Conservation (phyloP, 495 filamentous ascomycete genomes). For the Penicillium samsonianum region DNA sequence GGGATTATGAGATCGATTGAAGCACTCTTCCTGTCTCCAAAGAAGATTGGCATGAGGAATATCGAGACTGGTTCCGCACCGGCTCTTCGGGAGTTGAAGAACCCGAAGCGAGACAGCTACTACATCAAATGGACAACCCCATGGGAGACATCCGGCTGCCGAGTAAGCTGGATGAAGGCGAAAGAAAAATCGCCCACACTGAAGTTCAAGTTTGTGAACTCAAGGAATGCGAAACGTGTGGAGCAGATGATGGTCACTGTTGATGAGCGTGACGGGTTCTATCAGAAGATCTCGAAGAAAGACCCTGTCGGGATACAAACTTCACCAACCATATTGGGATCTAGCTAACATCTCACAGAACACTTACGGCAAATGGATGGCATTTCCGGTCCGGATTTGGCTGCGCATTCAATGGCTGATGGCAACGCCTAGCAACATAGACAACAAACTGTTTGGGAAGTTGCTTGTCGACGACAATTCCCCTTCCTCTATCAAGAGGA, state of each 20-base stretch:
- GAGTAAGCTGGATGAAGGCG: conserved; percentile 8
- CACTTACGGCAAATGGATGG: conserved; percentile 12
- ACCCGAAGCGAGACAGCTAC: background rate
- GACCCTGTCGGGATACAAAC: conserved; percentile 1
- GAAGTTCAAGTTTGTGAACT: background rate
- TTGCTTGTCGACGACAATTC: background rate
- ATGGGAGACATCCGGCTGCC: background rate
- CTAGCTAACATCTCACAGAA: conserved; percentile 3
- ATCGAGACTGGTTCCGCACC: background rate
- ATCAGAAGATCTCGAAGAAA: background rate
- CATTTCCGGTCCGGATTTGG: conserved; percentile 17
- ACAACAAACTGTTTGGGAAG: conserved; percentile 2
- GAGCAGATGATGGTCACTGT: conserved; percentile 13
- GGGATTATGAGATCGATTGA: background rate
- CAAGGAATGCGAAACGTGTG: background rate
- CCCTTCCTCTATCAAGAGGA: background rate
- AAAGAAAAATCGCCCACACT: background rate
- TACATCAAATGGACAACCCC: conserved; percentile 5
- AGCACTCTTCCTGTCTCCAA: background rate
- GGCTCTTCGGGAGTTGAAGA: background rate
- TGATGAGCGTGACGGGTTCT: background rate
- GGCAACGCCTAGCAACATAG: background rate
- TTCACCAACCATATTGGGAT: background rate
- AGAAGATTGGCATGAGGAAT: background rate
- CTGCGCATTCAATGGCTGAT: conserved; percentile 1